Evolutionary conservation across 495 filamentous ascomycete species (phyloP), one percentile per base, ranked within the genome.

Genomic region (Penicillium samsonianum): DNA sequence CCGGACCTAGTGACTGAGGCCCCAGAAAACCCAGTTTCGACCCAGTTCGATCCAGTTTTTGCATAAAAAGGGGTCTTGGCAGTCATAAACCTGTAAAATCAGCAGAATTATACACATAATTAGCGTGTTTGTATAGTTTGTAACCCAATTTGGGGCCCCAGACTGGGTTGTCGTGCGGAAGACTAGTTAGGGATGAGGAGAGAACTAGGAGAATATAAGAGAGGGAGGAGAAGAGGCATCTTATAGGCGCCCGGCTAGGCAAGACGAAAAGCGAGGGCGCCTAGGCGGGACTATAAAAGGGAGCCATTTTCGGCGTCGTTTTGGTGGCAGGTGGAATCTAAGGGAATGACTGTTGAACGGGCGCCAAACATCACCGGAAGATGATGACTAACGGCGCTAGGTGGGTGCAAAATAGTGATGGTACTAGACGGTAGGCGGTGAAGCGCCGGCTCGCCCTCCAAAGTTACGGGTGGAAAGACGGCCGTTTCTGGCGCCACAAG

Each of bases 281-380:
- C 45, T 60, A 51, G 45, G 33, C 14, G 16, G 33, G n/a, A 26
- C 33, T 60, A 44, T 30, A 53, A 8, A 60, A 47, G 58, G 46
- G 51, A 55, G 58, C 58, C 28, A 60, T 60, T 60, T 60, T 60
- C 52, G 51, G 58, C 50, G 58, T 55, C 51, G 52, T 60, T 60
- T 50, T 50, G 40, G 57, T 53, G 28, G 35, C 37, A 12, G 19
- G 45, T 60, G 25, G 25, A 26, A 26, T 4, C 25, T 0, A 6
- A 6, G 25, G 37, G 58, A 55, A 55, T 14, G 22, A 44, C 22
- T 5, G 26, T 48, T 48, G 25, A 48, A 48, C 26, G 22, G 23
- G n/a, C n/a, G n/a, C n/a, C n/a, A n/a, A 26, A 26, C 5, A 26
- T 26, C 25, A 26, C 25, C 25, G 25, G 25, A 26, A 6, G 25